Base-by-base conservation (phyloP, 2,329 filamentous ascomycete genomes). In the Alternaria novae-zelandiae region DNA sequence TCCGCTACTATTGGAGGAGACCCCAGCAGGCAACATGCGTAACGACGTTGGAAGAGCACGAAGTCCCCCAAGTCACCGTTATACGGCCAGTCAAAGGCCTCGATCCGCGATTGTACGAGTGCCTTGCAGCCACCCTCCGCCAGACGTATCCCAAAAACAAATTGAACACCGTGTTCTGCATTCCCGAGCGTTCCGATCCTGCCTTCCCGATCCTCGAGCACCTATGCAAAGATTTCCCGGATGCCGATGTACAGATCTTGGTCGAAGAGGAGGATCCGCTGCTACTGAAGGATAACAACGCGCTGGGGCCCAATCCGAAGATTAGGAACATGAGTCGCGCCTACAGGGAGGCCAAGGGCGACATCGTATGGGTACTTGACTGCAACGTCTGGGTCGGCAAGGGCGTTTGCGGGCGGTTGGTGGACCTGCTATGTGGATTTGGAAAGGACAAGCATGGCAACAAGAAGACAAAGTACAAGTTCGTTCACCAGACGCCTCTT, bases 301-400 rank as follows among this genome's bases (percentile, higher is more conserved):
- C 74, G 60, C 85, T 98, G 60, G 96, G 96, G 0, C 96, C 96
- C 1, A 99, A 99, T 75, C 96, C 96, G n/a, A 99, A 99, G 83
- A 96, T 99, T 71, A 87, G 96, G 54, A 99, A 99, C 78, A 93
- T 98, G 85, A 97, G 94, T 78, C 88, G 93, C 46, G 94, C 93
- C 3, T 99, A 97, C 77, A 85, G 94, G 26, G 94, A 98, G 76
- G 93, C 94, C 2, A 74, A 90, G 67, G 91, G 92, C 1, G 94
- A 97, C 75, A 86, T 98, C 25, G 86, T 99, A 21, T 99, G 96
- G 96, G 90, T 97, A 54, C 87, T 97, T 20, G 96, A 99, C 81
- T 97, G 94, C 83, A 99, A 99, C 75, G 89, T 99, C 55, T 99
- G 96, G 96, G 86, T 97, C 36, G 89, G 89, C 6, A 88, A 84